Base-by-base conservation (phyloP, 2,329 filamentous ascomycete genomes). In the Fusarium ramigenum region DNA sequence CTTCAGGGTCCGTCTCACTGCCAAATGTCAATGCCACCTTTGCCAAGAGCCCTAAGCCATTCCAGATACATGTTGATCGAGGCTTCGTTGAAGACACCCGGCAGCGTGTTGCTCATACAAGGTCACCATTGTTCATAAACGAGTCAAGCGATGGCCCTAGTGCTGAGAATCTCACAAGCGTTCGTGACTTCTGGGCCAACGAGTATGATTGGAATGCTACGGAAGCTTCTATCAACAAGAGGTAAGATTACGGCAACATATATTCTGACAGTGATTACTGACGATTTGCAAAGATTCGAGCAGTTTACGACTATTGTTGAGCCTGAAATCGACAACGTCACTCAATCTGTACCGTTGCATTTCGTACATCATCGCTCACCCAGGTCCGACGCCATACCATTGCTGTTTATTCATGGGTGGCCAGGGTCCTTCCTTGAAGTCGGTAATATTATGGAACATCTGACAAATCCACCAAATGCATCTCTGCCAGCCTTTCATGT, bases 191-290 rank as follows among this genome's bases (percentile, higher is more conserved):
- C 12, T 59, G 56, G 56, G 43, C 16, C 8, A 39, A 21, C 1
- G 39, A 32, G 2, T 59, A 52, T 39, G 23, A 52, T 28, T 59
- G 56, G 56, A 59, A 52, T 23, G 19, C 14, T 21, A 52, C 56
- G 3, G 43, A 59, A 25, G 11, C 19, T 9, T 52, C 56, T 4
- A 39, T 59, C 23, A 59, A 59, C 7, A 7, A 39, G 4, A 50
- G 16, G 56, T 52, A 15, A 32, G 42, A 18, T 4, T 9, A 6
- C 2, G 7, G 0, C 1, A 11, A 4, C 40, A 6, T 12, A 4
- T 0, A 18, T 10, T 1, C 1, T 2, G 1, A 18, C 9, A 4
- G 4, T 12, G 15, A 18, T 7, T 1, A 1, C 54, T 59, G 10
- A 59, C 7, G 4, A 5, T 10, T 1, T 16, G 4, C 1, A 3